Evolutionary conservation across 2,329 filamentous ascomycete genomes (phyloP), one percentile per base, ranked within the genome.

Genomic region (Penicillium sp.): DNA sequence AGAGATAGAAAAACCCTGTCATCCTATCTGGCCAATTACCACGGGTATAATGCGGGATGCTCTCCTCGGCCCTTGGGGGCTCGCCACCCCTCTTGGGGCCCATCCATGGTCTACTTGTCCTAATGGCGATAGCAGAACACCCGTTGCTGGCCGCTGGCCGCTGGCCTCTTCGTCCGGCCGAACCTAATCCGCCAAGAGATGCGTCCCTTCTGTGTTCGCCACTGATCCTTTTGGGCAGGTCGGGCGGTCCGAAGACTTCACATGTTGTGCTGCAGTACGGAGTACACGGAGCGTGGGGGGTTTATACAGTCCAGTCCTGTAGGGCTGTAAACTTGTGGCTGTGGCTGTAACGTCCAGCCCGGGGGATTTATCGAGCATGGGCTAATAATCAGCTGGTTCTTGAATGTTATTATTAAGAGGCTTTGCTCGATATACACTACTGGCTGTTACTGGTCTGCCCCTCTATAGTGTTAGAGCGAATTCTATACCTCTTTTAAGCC

Each of bases 161-260:
- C n/a, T 51, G 28, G 19, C 24, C 30, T 53, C 24, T 51, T 49
- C 51, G 17, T 22, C 53, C 66, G 66, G 65, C 61, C 61, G 65
- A 35, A 49, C n/a, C 53, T 62, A 58, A 33, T 4, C 66, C 49
- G 19, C 22, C 51, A 26, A 38, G 35, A 24, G 19, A 19, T 3
- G 24, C 10, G 6, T 17, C 15, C 44, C 42, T 15, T 33, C 35
- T 35, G 10, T 33, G 40, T 51, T 50, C 19, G 58, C 62, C 62
- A 65, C 62, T 47, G 22, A 28, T 33, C 37, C 7, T 42, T 45
- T 22, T 24, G 37, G 56, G 33, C 37, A 53, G 37, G 56, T 51
- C 45, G 33, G 13, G 33, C 4, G 28, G 17, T 26, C 40, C n/a
- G 22, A 33, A 24, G 3, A 38, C 45, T 50, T 57, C 55, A 57